Evolutionary conservation across 371 early-diverging fungal genomes (phyloP).

Genomic region (Mucor velutinosus): DNA sequence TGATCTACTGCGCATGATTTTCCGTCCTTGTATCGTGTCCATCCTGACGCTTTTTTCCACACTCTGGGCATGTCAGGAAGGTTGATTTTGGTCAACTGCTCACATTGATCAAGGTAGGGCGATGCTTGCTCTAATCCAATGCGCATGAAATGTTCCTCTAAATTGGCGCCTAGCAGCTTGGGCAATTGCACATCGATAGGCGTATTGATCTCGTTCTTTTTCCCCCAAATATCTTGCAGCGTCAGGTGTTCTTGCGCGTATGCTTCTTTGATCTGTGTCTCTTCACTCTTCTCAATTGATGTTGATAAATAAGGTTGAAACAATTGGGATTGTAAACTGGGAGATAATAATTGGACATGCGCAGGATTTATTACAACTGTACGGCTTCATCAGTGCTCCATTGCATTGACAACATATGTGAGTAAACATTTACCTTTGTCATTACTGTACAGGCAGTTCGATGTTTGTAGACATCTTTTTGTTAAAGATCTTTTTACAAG

Average conservation of each 20-base stretch:
- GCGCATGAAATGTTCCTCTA: conserved; percentile 84
- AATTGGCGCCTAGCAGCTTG: conserved; percentile 53
- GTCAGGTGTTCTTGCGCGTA: conserved; percentile 63
- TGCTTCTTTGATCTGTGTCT: conserved; percentile 21
- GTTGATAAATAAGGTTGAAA: conserved; percentile 29
- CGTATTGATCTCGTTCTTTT: conserved; percentile 50
- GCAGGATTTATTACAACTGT: conserved; percentile 47
- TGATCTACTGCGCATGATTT: conserved; percentile 44
- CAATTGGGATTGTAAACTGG: conserved; percentile 45
- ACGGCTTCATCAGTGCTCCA: background rate
- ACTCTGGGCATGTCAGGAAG: conserved; percentile 57
- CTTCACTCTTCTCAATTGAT: conserved; percentile 9
- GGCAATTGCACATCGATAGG: conserved; percentile 56
- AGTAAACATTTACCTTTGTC: background rate
- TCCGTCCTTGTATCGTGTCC: conserved; percentile 80
- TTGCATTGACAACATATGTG: background rate
- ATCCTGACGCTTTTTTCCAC: conserved; percentile 74
- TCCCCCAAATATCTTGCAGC: conserved; percentile 67
- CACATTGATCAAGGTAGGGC: conserved; percentile 58
- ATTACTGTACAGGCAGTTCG: background rate
- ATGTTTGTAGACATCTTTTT: background rate
- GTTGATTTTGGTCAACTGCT: conserved; percentile 42
- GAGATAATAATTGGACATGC: conserved; percentile 60
- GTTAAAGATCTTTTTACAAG: background rate
- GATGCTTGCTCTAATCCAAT: conserved; percentile 69